Conservation (phyloP, 2,329 filamentous ascomycete species). For the Talaromyces islandicus region DNA sequence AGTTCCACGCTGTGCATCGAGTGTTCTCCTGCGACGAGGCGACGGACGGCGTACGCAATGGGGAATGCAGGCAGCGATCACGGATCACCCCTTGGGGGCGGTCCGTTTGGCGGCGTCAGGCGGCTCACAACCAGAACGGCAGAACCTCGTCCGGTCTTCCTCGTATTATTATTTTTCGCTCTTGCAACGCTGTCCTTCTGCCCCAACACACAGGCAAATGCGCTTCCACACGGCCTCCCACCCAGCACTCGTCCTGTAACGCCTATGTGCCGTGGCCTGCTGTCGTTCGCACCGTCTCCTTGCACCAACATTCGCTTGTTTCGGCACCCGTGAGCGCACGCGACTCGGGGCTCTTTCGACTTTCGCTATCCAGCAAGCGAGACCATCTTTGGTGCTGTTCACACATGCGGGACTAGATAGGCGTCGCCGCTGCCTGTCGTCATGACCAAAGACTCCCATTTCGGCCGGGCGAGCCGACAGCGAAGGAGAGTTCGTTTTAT, state of each 20-base stretch:
- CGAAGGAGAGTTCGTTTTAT: conserved; percentile 7
- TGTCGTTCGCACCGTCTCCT: background rate
- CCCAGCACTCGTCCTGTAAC: background rate
- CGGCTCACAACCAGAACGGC: too few relatives aligned
- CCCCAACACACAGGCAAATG: background rate
- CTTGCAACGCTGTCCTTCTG: background rate
- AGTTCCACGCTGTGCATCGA: too few relatives aligned
- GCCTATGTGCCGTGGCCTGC: background rate
- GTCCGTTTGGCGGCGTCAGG: background rate
- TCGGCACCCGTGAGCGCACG: background rate
- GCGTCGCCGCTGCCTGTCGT: background rate
- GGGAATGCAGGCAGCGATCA: background rate
- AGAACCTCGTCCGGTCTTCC: background rate
- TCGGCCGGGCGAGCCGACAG: conserved; percentile 5
- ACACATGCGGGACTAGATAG: background rate
- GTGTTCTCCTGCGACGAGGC: too few relatives aligned
- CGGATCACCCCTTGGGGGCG: background rate
- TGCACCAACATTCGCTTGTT: background rate
- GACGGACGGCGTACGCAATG: background rate
- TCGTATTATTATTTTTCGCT: background rate
- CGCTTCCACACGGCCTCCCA: background rate
- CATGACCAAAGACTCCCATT: conserved; percentile 6
- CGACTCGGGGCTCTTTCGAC: background rate
- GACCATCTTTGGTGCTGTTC: background rate
- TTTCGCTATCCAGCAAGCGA: background rate